Conservation (phyloP, 78 protist species). For the Dictyostelium firmibasis region DNA sequence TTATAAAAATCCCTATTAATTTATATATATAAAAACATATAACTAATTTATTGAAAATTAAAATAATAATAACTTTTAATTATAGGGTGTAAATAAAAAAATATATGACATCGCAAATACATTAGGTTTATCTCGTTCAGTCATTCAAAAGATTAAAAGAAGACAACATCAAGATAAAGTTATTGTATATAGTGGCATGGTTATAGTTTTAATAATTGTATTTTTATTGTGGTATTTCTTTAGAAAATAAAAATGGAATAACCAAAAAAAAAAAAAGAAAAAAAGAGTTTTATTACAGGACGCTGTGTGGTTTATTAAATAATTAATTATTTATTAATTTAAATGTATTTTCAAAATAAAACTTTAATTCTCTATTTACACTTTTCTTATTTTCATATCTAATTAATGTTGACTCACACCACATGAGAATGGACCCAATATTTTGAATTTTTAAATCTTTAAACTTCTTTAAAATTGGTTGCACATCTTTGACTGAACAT, state of each 20-base stretch:
- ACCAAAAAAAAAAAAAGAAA: neutral
- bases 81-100: constrained; percentile 61
- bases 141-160: constrained; percentile 54
- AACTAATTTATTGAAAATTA: no score
- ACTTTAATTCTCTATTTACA: neutral
- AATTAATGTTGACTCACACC: neutral
- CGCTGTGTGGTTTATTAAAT: neutral
- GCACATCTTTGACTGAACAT: neutral
- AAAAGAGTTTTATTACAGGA: neutral
- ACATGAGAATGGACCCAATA: neutral
- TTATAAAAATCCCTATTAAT: no score
- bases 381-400: neutral
- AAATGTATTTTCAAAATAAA: neutral
- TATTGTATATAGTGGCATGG: constrained; percentile 70
- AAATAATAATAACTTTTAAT: neutral
- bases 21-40: no score
- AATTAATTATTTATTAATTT: neutral
- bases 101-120: constrained; percentile 75
- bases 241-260: constrained; percentile 40
- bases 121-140: constrained; percentile 39
- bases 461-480: neutral
- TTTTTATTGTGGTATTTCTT: constrained; percentile 34
- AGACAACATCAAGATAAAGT: constrained; percentile 59
- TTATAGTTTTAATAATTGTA: constrained; percentile 39
- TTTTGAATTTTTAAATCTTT: neutral